phyloP scores from a whole-genome alignment of 306 rosid species.

The Quercus gilva region DNA sequence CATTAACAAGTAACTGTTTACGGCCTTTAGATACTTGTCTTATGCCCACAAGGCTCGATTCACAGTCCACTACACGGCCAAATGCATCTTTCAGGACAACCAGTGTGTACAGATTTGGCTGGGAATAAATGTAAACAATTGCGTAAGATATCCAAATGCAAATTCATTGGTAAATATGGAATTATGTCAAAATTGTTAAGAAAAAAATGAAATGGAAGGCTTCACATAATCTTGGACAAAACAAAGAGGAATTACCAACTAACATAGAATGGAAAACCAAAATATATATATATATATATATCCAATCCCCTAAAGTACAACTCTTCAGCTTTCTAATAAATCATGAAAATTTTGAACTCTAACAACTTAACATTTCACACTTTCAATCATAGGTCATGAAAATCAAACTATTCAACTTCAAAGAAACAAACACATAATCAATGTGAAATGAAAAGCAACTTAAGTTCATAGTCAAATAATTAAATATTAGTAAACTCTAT shows the following conservation, averaged over 20 bases:
- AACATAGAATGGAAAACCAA: conserved; percentile 1
- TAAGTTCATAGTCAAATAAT: background rate
- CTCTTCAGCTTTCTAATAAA: background rate
- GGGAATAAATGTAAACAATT: conserved; percentile 27
- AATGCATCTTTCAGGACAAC: conserved; percentile 68
- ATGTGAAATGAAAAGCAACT: conserved; percentile 20
- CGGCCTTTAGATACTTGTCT: conserved; percentile 70
- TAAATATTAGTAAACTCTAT: background rate
- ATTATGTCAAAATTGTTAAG: background rate
- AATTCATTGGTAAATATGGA: background rate
- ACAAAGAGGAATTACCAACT: background rate
- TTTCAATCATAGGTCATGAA: background rate
- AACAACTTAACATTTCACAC: background rate
- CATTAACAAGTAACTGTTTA: conserved; percentile 90
- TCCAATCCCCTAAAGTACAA: background rate
- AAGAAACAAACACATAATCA: conserved; percentile 5
- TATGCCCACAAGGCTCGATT: conserved; percentile 79
- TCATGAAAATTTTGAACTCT: background rate
- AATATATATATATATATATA: no score
- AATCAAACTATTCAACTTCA: background rate
- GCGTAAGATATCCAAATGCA: conserved; percentile 15
- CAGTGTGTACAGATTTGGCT: conserved; percentile 86
- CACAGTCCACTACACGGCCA: conserved; percentile 75
- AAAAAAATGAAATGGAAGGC: background rate
- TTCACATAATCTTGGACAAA: background rate